These are phyloP conservation scores for Hanseniaspora singularis DNA, from an alignment of 805 yeast genomes.

Conservation along the genomic window DNA sequence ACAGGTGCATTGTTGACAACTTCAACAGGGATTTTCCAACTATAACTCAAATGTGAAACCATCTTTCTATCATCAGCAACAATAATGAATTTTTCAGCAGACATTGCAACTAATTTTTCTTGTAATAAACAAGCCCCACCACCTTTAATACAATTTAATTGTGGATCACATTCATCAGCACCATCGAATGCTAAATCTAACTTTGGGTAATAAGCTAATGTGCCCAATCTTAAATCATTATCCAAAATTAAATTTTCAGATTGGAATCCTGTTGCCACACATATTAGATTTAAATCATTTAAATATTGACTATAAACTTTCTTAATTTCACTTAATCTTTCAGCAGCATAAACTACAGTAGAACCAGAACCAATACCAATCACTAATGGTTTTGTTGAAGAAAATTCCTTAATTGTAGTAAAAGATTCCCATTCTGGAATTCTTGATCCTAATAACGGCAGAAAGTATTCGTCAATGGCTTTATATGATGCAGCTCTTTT, in stretches of 20 bases:
- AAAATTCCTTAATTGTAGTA: conserved; percentile 31
- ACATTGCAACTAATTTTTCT: conserved; percentile 83
- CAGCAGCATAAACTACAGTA: conserved; percentile 95
- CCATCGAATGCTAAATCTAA: conserved; percentile 95
- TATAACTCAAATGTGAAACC: conserved; percentile 58
- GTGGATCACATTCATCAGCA: conserved; percentile 86
- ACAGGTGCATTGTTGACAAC: conserved; percentile 81
- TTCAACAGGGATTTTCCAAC: conserved; percentile 96
- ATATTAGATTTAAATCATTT: conserved; percentile 40
- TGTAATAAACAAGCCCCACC: conserved; percentile 98
- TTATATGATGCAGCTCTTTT: conserved; percentile 79
- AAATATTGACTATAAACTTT: conserved; percentile 27
- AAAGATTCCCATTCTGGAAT: conserved; percentile 9
- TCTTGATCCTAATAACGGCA: conserved; percentile 12
- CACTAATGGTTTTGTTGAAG: conserved; percentile 42
- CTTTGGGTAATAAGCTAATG: conserved; percentile 69
- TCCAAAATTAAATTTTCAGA: conserved; percentile 72
- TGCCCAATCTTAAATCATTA: conserved; percentile 66
- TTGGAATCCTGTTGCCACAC: conserved; percentile 96
- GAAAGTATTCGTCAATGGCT: conserved; percentile 79
- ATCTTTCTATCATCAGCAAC: conserved; percentile 90
- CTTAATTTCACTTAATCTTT: conserved; percentile 60
- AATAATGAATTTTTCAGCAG: conserved; percentile 62
- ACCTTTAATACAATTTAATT: conserved; percentile 83
- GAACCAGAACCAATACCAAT: conserved; percentile 96